Base-by-base conservation (phyloP, 1,284 basidiomycete species). In the Exsudoporus floridanus region DNA sequence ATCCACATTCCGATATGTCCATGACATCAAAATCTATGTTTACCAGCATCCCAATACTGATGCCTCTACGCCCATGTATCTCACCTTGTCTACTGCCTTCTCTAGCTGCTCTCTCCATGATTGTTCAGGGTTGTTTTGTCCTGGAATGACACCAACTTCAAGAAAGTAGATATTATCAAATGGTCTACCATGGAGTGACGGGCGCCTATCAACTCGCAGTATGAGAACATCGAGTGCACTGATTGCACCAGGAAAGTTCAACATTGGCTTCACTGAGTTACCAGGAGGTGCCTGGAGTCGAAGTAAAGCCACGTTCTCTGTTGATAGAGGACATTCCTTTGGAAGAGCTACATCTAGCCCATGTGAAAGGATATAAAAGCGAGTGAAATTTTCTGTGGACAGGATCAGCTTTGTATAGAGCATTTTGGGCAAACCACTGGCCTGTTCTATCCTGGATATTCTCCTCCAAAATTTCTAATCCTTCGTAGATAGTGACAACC, bases 161-260 rank as follows among this genome's bases (percentile, higher is more conserved):
- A 82, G 62, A 53, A 86, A 80, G 61, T 89, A 88, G 16, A 80
- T 67, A 64, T 81, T 77, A 31, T 77, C 74, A 60, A 88, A 88
- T 1, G 78, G 79, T n/a, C 61, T 56, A 19, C 65, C 61, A 6
- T 67, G 63, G 16, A 74, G 46, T 3, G 78, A 76, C 0, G 88
- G 88, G 50, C 87, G 75, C 41, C 88, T 75, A 61, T 89, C 85
- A 40, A 90, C 76, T 6, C 83, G 79, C n/a, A 68, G 67, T 33
- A 74, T 47, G 13, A 40, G 36, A 4, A 72, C 43, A 30, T 59
- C 51, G 14, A 74, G 60, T n/a, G 46, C 45, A 12, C 46, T 39
- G 23, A 72, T 55, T 13, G 50, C 49, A 42, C 40, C 37, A 12
- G 56, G 39, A 50, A 65, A 48, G 46, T 67, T 47, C 35, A 55